Conservation (phyloP, 2,329 filamentous ascomycete genomes). For the Aureobasidium sp. region DNA sequence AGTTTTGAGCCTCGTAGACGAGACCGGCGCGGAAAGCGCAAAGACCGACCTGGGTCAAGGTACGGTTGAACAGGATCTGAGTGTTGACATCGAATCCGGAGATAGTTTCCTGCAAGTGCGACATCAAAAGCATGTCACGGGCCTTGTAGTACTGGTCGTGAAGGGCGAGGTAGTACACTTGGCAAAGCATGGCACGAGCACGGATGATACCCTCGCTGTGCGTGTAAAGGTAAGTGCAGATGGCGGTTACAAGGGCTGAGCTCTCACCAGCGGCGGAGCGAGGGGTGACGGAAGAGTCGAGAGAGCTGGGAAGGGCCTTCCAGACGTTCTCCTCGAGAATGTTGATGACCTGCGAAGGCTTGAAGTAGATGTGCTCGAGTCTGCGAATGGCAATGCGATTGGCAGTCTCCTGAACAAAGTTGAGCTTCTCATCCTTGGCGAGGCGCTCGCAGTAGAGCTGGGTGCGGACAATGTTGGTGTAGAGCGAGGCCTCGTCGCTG, state of each 20-base stretch:
- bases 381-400: constrained; percentile 92
- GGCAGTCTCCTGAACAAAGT: constrained; percentile 74
- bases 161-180: constrained; percentile 96
- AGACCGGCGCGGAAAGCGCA: constrained; percentile 97
- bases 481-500: constrained; percentile 81
- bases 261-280: constrained; percentile 63
- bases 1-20: constrained; percentile 95
- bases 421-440: constrained; percentile 60
- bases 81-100: constrained; percentile 93
- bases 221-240: constrained; percentile 92
- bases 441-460: constrained; percentile 83
- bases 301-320: constrained; percentile 63
- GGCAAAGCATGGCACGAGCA: constrained; percentile 93
- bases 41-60: constrained; percentile 92
- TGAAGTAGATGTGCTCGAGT: constrained; percentile 98
- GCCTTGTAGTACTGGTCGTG: constrained; percentile 98
- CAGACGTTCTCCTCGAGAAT: constrained; percentile 93
- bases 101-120: constrained; percentile 95
- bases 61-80: constrained; percentile 98
- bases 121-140: constrained; percentile 99
- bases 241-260: constrained; percentile 67
- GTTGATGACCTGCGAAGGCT: constrained; percentile 86
- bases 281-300: constrained; percentile 76
- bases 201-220: constrained; percentile 94
- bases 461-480: constrained; percentile 84